Evolutionary conservation across 192 early-diverging fungal species (phyloP), one percentile per base, ranked within the genome.

Genomic region (Umbelopsis isabellina): DNA sequence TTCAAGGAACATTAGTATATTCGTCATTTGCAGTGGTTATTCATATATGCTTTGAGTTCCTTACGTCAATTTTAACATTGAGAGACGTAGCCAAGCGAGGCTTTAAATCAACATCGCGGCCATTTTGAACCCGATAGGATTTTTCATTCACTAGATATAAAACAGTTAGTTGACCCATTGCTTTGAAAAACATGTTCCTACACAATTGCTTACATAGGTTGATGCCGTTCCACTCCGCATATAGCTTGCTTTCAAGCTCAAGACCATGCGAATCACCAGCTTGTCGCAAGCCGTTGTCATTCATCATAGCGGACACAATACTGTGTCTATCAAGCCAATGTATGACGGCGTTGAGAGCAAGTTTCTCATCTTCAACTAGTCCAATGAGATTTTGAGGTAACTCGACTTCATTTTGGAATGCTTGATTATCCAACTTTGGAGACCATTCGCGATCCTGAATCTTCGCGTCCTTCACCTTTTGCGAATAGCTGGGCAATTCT

Each of bases 221-320:
- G 55, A 61, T 61, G 27, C 27, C 37, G 27, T 61, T 61, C 71
- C 72, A 78, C 70, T 79, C 77, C 50, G 66, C 65, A 65, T 75
- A 79, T 23, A 79, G 21, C 46, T 75, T 79, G 27, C 65, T 46
- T 27, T 79, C 77, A 21, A 79, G 50, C 25, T 79, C 77, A 45
- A 79, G 33, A 3, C 77, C 73, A 68, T 79, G 77, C 0, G 53
- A 41, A 71, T 79, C 77, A 0, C 68, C 50, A 21, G 58, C 35
- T 37, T 68, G 69, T 46, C 77, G 69, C n/a, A 79, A 41, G 8
- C 27, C 11, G 20, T 50, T 65, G 15, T 75, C 73, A 49, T 79
- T 68, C 25, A 70, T 70, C 20, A 79, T 44, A 15, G 61, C 27
- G 5, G 66, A 65, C 0, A 79, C 73, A 1, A 79, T 55, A 49